Evolutionary conservation across 177 flowering plant genomes (phyloP), one percentile per base, ranked within the genome.

Genomic region (Tripterygium wilfordii): DNA sequence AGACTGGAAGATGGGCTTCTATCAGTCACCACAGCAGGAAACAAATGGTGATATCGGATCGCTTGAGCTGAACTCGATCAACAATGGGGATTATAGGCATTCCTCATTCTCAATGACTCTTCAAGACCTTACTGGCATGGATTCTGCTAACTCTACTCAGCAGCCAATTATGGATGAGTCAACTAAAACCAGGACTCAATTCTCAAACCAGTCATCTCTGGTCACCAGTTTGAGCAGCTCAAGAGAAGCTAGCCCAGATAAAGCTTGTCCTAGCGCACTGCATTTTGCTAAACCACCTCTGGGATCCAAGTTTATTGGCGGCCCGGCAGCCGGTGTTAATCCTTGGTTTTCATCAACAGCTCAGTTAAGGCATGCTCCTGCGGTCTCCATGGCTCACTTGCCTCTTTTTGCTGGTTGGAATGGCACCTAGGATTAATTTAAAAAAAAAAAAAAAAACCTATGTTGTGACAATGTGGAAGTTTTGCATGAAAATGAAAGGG

Each of bases 351-450:
- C 79, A 10, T 23, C 80, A 17, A 39, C 81, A 24, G 48, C 65
- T 7, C 88, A 75, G 54, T 49, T 78, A 10, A 73, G 86, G 78
- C 77, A 85, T 49, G 46, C 57, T 36, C 58, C 79, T 28, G 61
- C 79, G n/a, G 59, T 75, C 42, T 54, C 89, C 62, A 58, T 82
- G 68, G 52, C 94, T 51, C 87, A 80, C 57, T 51, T 90, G 61
- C 96, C 97, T 2, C 67, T 79, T 48, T 90, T 87, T 63, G 87
- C 96, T 37, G 79, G 94, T 32, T 90, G 96, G 96, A 68, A 66
- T 42, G 98, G 85, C 57, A 51, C 77, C 19, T 85, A n/a, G n/a
- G n/a, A n/a, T n/a, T n/a, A n/a, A n/a, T n/a, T n/a, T n/a, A n/a
- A n/a, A n/a, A n/a, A n/a, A n/a, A n/a, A n/a, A n/a, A n/a, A n/a